A percentile compares a stretch with the other conserved stretches of the same genome.
These are phyloP conservation scores for Beauveria sp. DNA, from an alignment of 2,329 filamentous ascomycete species.

Conservation along the genomic window DNA sequence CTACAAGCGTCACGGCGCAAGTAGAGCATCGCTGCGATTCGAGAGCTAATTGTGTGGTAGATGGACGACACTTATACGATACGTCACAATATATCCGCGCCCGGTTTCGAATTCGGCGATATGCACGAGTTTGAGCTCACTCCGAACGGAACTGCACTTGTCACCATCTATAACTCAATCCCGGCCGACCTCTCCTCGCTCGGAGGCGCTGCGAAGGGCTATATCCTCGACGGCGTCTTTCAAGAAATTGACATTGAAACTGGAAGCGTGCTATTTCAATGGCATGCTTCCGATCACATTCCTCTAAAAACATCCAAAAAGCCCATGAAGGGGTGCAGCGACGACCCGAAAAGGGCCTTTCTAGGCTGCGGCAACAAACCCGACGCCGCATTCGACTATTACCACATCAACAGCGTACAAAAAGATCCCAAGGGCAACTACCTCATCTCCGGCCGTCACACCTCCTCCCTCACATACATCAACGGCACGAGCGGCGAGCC, in stretches of 20 bases:
- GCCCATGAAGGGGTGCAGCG: slow-evolving; percentile 6
- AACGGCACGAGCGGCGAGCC: slow-evolving; percentile 37
- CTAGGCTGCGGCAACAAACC: slow-evolving; percentile 17
- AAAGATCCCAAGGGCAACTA: slow-evolving; percentile 42
- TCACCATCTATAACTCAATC: slow-evolving; percentile 28
- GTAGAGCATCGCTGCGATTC: not conserved
- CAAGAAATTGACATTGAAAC: slow-evolving; percentile 40
- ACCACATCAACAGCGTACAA: slow-evolving; percentile 48
- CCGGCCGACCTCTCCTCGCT: slow-evolving; percentile 27
- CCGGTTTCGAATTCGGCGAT: slow-evolving; percentile 21
- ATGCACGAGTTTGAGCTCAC: slow-evolving; percentile 33
- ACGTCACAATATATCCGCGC: slow-evolving; percentile 1
- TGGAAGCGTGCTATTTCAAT: slow-evolving; percentile 38
- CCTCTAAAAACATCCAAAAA: slow-evolving; percentile 3
- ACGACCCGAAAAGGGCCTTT: slow-evolving; percentile 9
- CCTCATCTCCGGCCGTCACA: slow-evolving; percentile 41
- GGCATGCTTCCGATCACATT: slow-evolving; percentile 23
- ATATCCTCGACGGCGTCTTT: slow-evolving; percentile 21
- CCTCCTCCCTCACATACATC: slow-evolving; percentile 37
- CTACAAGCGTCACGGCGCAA: not conserved
- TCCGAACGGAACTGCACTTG: slow-evolving; percentile 26
- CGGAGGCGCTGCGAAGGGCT: slow-evolving; percentile 16
- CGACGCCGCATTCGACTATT: slow-evolving; percentile 39
- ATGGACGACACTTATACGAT: slow-evolving; percentile 11
- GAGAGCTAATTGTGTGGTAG: not conserved